Base-by-base conservation (phyloP, 192 early-diverging fungal genomes). In the Neocallimastix lanati region DNA sequence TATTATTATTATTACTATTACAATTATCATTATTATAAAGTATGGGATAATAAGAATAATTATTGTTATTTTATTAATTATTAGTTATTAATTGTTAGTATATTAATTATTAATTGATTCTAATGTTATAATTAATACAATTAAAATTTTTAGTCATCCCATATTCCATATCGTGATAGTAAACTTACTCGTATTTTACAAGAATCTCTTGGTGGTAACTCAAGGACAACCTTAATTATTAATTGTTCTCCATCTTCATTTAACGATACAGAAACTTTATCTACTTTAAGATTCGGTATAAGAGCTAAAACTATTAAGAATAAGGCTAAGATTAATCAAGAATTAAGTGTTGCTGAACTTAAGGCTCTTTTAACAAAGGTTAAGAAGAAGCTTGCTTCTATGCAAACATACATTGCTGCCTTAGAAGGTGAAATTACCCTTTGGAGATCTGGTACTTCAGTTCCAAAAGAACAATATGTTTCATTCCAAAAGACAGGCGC, bases 261-360 rank as follows among this genome's bases (percentile, higher is more conserved):
- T 83, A 99, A 99, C 84, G 96, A 96, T 82, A 90, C 93, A 13
- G 98, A 99, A 87, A 98, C 97, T 0, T 84, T 98, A 13, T 89
- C 92, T 77, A 98, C 96, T 2, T 86, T 99, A 78, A 89, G 97
- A 33, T 99, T 99, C 84, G 98, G 98, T 84, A 96, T 96, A 89
- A 90, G 96, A 82, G 98, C 98, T 78, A 99, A 99, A 88, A 93
- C 93, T 80, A 99, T 99, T 86, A 98, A 97, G 92, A 99, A 99
- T 91, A 98, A 98, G 90, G 96, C 98, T 84, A 97, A 96, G 89
- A 90, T 99, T 84, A 99, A 99, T 84, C 93, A 95, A 79, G 98
- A 99, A 85, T 90, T 98, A 77, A 93, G 92, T 77, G 92, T 95
- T 5, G 91, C 92, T 21, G 98, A 99, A 84, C 93, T 99, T 85